Base-by-base conservation (phyloP, 228 moss, liverwort and hornwort species). In the Sphagnum fallax region DNA sequence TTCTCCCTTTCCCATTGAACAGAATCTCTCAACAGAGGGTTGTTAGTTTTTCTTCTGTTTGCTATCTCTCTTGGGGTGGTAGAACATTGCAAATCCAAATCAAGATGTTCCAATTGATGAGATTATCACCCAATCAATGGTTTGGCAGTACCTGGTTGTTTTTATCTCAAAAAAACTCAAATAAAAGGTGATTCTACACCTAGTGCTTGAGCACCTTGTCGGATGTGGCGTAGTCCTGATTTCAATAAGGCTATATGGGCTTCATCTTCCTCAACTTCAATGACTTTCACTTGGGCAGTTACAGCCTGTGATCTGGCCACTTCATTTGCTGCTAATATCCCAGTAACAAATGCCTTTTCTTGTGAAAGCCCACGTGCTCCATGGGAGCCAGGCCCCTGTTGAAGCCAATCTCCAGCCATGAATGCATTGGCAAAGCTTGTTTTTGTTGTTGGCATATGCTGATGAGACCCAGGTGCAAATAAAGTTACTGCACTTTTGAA, bases 301-400 rank as follows among this genome's bases (percentile, higher is more conserved):
- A 79, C 48, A 52, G 74, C 79, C 63, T 75, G 47, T 62, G 74
- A 69, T 4, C 53, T 65, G 8, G 82, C 88, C 16, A 84, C 88
- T 0, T 82, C 78, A 61, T 84, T 88, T 5, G 88, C 88, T n/a
- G 88, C 88, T 55, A 82, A 63, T 55, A 88, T 74, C 48, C 88
- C 88, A 4, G 88, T 88, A 18, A 88, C 84, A 14, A 81, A 75
- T 71, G 88, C 88, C 55, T 88, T 88, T 71, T 88, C 88, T 68
- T 88, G 88, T 0, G 88, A 88, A 51, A 88, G 70, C 6, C 88
- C 88, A 18, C 88, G 76, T 8, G 88, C 84, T 4, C 82, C 84
- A 52, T 88, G 88, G 6, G 82, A 72, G 60, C 80, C 78, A 4
- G 84, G 88, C 10, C 88, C 88, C 70, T 88, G 88, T 57, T 72